phyloP scores from a whole-genome alignment of 306 rosid genomes.

The Acacia confusa region DNA sequence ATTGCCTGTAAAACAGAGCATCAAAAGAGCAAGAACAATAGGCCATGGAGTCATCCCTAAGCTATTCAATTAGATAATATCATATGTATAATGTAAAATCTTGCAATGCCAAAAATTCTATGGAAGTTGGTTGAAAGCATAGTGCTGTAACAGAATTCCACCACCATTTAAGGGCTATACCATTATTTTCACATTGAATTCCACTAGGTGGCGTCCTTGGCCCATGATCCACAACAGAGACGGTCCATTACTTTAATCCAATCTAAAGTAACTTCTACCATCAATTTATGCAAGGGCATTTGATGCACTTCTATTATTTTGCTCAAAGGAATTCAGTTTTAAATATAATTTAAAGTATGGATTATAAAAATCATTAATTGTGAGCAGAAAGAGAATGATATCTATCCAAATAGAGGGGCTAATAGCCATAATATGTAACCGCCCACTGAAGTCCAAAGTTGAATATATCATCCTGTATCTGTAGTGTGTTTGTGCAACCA shows the following conservation, averaged over 20 bases:
- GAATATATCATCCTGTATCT: too few species aligned
- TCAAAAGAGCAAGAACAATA: constrained; percentile 2
- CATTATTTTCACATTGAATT: background rate
- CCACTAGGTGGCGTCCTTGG: background rate
- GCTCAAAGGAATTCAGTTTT: too few species aligned
- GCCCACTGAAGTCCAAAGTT: too few species aligned
- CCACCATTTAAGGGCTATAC: background rate
- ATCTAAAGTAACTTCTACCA: background rate
- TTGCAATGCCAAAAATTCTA: background rate
- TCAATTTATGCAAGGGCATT: too few species aligned
- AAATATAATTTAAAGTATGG: too few species aligned
- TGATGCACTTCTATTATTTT: too few species aligned
- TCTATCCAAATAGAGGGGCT: too few species aligned
- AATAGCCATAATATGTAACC: too few species aligned
- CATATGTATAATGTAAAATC: background rate
- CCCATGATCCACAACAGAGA: background rate
- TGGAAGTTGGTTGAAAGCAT: background rate
- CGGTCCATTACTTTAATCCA: background rate
- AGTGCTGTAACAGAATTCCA: background rate
- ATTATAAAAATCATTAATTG: too few species aligned
- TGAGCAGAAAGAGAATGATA: too few species aligned
- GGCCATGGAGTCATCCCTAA: background rate
- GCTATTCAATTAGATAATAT: background rate
- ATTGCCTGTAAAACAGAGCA: constrained; percentile 68
- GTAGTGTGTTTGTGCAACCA: too few species aligned